These are phyloP conservation scores for Aspergillus nanangensis DNA, from an alignment of 495 filamentous ascomycete species.

Conservation along the genomic window DNA sequence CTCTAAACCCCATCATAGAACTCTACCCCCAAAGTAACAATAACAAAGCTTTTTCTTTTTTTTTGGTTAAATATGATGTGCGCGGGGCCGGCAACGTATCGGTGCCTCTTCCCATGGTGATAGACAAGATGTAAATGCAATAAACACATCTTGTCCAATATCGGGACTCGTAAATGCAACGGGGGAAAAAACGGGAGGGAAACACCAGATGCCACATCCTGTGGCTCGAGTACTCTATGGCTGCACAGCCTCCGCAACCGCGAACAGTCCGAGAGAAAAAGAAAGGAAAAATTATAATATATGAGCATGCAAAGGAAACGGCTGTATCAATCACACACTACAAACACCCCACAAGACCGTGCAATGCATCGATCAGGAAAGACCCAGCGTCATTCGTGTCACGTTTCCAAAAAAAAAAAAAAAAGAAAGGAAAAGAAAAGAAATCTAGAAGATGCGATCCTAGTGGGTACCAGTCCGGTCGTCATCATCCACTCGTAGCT, in stretches of 20 bases:
- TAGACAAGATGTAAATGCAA: not conserved
- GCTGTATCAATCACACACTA: too few relatives aligned
- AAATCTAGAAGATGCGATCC: not conserved
- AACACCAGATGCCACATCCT: not conserved
- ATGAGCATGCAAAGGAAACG: not conserved
- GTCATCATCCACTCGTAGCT: slow-evolving; percentile 39
- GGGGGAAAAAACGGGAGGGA: not conserved
- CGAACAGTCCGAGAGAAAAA: not conserved
- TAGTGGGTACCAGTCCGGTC: slow-evolving; percentile 26
- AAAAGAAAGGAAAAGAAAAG: slow-evolving; percentile 1
- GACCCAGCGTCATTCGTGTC: slow-evolving; percentile 11
- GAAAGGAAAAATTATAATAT: not conserved
- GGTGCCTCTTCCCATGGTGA: not conserved
- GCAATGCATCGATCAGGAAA: not conserved
- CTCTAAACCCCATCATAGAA: not conserved
- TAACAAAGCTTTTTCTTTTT: not conserved
- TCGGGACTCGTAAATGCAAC: slow-evolving; percentile 2
- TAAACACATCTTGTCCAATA: not conserved
- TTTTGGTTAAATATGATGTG: not conserved
- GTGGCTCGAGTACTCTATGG: not conserved
- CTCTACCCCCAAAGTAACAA: not conserved
- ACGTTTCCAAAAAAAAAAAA: slow-evolving; percentile 16
- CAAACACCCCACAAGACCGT: not conserved
- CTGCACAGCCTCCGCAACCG: not conserved
- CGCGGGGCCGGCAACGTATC: not conserved